Percentiles rank a stretch among this genome's conserved stretches.
phyloP scores from a whole-genome alignment of 257 asterid species.

The Nicotiana undulata region DNA sequence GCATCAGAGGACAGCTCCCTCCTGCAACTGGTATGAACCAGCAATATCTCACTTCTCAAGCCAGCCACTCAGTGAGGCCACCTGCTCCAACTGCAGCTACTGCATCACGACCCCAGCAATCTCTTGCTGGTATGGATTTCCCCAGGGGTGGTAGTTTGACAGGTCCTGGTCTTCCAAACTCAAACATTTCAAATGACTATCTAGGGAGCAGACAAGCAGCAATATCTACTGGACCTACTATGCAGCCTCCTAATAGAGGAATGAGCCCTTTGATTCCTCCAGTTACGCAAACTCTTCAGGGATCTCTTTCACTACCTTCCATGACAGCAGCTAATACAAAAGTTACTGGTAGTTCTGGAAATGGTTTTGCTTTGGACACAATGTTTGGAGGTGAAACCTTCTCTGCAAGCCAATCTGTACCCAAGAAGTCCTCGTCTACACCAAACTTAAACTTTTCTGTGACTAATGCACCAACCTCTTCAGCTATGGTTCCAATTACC shows the following conservation, averaged over 20 bases:
- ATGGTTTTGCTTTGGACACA: constrained; percentile 33
- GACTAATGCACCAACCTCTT: constrained; percentile 39
- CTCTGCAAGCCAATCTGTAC: constrained; percentile 45
- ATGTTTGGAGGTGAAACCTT: constrained; percentile 55
- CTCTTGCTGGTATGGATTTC: constrained; percentile 30
- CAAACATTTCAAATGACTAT: constrained; percentile 42
- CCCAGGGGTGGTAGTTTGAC: constrained; percentile 34
- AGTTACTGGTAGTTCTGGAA: constrained; percentile 39
- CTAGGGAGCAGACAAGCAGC: constrained; percentile 19
- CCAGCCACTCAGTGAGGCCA: constrained; percentile 42
- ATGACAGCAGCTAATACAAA: constrained; percentile 33
- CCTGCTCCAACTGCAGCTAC: constrained; percentile 38
- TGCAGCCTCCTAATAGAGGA: constrained; percentile 40
- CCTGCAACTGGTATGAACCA: constrained; percentile 47
- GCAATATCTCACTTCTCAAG: constrained; percentile 54
- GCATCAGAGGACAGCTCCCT: constrained; percentile 32
- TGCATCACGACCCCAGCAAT: constrained; percentile 45
- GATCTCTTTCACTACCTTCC: constrained; percentile 38
- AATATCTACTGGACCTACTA: constrained; percentile 28
- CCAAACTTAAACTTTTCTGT: constrained; percentile 35
- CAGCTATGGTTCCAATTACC: constrained; percentile 44
- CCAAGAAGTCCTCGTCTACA: constrained; percentile 42
- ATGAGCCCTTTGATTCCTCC: constrained; percentile 33
- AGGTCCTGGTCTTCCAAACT: constrained; percentile 37
- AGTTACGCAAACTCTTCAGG: constrained; percentile 39